Evolutionary conservation across 345 rosid genomes (phyloP).

Genomic region (Euphorbia peplus): DNA sequence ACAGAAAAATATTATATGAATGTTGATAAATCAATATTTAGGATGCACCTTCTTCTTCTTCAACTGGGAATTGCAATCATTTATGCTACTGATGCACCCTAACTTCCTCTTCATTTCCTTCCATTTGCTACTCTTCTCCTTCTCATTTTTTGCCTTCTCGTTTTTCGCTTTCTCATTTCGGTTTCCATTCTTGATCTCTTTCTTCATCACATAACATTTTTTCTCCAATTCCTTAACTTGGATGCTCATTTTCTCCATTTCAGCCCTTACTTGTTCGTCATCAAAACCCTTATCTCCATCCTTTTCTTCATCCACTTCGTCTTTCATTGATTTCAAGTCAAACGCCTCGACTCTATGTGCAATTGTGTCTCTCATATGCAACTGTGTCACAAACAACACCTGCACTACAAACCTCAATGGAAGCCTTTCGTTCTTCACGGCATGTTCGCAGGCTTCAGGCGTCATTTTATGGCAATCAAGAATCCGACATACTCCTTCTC

Average conservation of each 20-base stretch:
- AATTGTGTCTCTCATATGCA: slow-evolving; percentile 54
- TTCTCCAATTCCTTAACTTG: slow-evolving; percentile 57
- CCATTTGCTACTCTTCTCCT: slow-evolving; percentile 57
- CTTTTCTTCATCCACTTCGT: slow-evolving; percentile 14
- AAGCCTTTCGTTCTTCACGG: slow-evolving; percentile 53
- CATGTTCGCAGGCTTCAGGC: slow-evolving; percentile 57
- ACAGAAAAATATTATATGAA: not conserved
- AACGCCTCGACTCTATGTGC: slow-evolving; percentile 28
- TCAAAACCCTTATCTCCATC: slow-evolving; percentile 10
- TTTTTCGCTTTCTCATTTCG: slow-evolving; percentile 25
- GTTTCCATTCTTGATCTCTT: slow-evolving; percentile 40
- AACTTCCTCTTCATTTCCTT: slow-evolving; percentile 79
- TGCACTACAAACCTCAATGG: slow-evolving; percentile 60
- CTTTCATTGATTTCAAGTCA: slow-evolving; percentile 25
- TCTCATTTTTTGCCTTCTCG: slow-evolving; percentile 42
- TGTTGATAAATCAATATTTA: slow-evolving; percentile 8
- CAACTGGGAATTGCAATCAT: slow-evolving; percentile 50
- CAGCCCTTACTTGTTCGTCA: slow-evolving; percentile 40
- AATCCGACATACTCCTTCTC: slow-evolving; percentile 57
- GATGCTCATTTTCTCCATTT: slow-evolving; percentile 58
- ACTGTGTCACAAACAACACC: slow-evolving; percentile 51
- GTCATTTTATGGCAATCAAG: slow-evolving; percentile 70
- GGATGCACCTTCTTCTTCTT: slow-evolving; percentile 57
- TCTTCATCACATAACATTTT: slow-evolving; percentile 45
- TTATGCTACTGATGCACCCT: slow-evolving; percentile 54